These are phyloP conservation scores for Pachysandra terminalis DNA, from an alignment of 164 flowering plant species.

Conservation along the genomic window DNA sequence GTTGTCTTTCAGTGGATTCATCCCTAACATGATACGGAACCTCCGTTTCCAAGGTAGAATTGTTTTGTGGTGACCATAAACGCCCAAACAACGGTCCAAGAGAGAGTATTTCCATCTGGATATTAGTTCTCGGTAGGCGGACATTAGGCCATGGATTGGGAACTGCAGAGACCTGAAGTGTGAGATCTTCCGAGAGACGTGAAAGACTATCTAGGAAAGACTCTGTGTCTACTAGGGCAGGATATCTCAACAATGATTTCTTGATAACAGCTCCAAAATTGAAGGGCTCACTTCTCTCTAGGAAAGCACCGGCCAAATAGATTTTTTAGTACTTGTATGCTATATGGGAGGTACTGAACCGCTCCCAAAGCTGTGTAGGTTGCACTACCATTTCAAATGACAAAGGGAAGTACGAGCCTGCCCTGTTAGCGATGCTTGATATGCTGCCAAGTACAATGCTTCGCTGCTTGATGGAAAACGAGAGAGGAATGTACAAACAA, in stretches of 20 bases:
- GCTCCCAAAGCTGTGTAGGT: slow-evolving; percentile 49
- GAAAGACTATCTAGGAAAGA: slow-evolving; percentile 41
- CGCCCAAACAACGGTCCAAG: slow-evolving; percentile 71
- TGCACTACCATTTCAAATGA: slow-evolving; percentile 54
- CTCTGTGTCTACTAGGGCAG: slow-evolving; percentile 45
- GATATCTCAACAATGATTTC: slow-evolving; percentile 65
- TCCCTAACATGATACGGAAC: slow-evolving; percentile 37
- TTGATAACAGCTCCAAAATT: slow-evolving; percentile 50
- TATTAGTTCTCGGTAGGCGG: slow-evolving; percentile 22
- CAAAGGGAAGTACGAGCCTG: slow-evolving; percentile 46
- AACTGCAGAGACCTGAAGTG: slow-evolving; percentile 47
- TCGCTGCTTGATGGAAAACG: slow-evolving; percentile 69
- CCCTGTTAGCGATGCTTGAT: slow-evolving; percentile 38
- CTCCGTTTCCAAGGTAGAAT: slow-evolving; percentile 23
- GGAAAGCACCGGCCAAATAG: slow-evolving; percentile 43
- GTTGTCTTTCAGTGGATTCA: slow-evolving; percentile 64
- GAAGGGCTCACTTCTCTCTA: slow-evolving; percentile 62
- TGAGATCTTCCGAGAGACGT: slow-evolving; percentile 71
- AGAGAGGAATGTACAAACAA: slow-evolving; percentile 59
- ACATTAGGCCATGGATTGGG: slow-evolving; percentile 37
- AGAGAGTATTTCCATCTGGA: slow-evolving; percentile 61
- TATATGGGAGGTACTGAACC: slow-evolving; percentile 32
- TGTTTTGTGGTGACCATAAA: slow-evolving; percentile 33
- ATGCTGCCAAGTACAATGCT: slow-evolving; percentile 62
- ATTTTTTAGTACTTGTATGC: slow-evolving; percentile 62